Evolutionary conservation across 2,329 filamentous ascomycete genomes (phyloP), one percentile per base, ranked within the genome.

Genomic region (Chaetomiaceae sp.): DNA sequence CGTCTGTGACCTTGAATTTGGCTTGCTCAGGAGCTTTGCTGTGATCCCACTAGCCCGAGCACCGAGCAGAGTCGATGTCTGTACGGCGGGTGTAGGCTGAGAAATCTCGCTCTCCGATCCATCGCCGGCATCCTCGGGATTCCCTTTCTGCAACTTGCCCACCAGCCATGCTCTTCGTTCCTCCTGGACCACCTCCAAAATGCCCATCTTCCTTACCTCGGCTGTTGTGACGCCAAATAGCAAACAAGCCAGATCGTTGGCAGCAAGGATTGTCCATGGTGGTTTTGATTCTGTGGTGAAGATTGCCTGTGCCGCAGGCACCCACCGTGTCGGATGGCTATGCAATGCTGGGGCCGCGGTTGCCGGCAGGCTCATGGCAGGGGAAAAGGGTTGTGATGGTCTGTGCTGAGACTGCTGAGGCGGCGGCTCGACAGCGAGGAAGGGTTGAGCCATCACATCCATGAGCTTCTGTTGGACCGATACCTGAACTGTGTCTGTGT

Each of bases 181-280:
- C 68, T 91, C 84, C 69, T 92, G 88, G 16, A 99, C 90, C 27
- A 99, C 90, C 67, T 97, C 91, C 54, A 99, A 72, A 52, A 99
- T 97, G 43, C 94, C 92, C 75, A 97, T 84, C 66, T 90, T 96
- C 51, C 90, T 84, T 21, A 99, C 89, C 69, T 99, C 94, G 4
- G 89, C 89, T 65, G 90, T 89, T n/a, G 91, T 96, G 9, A 99
- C 90, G n/a, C 94, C 94, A 72, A 97, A 99, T n/a, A 97, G 86
- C 38, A 99, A 77, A 70, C 94, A 99, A 16, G 94, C 94, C 44
- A 99, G 77, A 67, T 99, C 94, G 66, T 99, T 99, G 45, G 94
- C 94, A 3, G 94, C 89, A 48, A 96, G 81, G 55, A 99, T 96
- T 1, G 92, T 99, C 88, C 90, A 99, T 3, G 92, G 94, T 8